Base-by-base conservation (phyloP, 2,329 filamentous ascomycete species). In the Aspergillus flavus region DNA sequence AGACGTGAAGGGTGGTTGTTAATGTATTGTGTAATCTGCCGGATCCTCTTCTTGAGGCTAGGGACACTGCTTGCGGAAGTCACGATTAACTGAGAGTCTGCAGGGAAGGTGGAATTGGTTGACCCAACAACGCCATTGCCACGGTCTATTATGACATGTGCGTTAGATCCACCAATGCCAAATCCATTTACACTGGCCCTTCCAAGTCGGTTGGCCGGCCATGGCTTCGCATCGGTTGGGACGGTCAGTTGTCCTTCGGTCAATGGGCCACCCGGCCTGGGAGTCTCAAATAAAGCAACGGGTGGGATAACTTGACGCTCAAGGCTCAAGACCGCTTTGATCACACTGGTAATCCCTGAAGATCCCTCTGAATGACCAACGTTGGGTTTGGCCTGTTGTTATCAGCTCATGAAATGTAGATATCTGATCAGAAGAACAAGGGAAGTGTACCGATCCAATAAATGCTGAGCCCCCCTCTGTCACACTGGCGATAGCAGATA, bases 181-280 rank as follows among this genome's bases (percentile, higher is more conserved):
- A 83, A 84, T 9, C 76, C 76, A 62, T 80, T 82, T 0, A 84
- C 74, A 34, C 78, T 79, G 11, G 78, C 79, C 46, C 78, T 58
- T 32, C 58, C 57, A 19, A 7, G 75, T 39, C 73, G 72, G 10
- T 63, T 21, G 19, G 52, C 19, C 9, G 73, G 65, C 69, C 65
- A 74, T 63, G 57, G 48, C 7, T 54, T 59, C 1, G 68, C 58
- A 26, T 68, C 64, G 1, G 57, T 64, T 6, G 68, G 69, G 11
- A 71, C 60, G 23, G 62, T 21, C 12, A 71, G 56, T 9, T 68
- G 16, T 43, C 41, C 64, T 50, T 64, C 34, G 12, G 61, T 57
- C 28, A 67, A 64, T 63, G 65, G 62, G 26, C 59, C 12, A 5
- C 12, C 34, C 34, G 65, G 65, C 62, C 71, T 77, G 0, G 68